Evolutionary conservation across 768 basidiomycete species (phyloP).

Genomic region (Naganishia antarctica): DNA sequence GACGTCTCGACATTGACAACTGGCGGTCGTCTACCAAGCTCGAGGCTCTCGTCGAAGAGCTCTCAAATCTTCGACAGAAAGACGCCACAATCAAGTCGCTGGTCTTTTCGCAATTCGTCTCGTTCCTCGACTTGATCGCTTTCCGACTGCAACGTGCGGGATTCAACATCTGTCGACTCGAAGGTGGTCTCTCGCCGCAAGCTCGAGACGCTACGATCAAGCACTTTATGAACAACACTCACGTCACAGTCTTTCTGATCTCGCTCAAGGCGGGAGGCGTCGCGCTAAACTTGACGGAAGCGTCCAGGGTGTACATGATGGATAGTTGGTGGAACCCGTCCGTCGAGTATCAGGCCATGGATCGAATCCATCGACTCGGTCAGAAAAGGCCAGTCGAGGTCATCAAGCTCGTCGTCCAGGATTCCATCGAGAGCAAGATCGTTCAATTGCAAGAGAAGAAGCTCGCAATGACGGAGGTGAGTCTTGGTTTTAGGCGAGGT

Average conservation of each 20-base stretch:
- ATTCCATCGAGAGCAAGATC: slow-evolving; percentile 92
- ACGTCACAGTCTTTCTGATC: slow-evolving; percentile 96
- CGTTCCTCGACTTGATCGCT: slow-evolving; percentile 71
- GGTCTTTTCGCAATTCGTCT: slow-evolving; percentile 61
- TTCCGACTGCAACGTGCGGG: slow-evolving; percentile 86
- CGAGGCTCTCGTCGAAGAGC: slow-evolving; percentile 89
- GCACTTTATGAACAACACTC: slow-evolving; percentile 88
- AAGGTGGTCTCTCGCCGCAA: slow-evolving; percentile 95
- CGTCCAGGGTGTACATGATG: slow-evolving; percentile 91
- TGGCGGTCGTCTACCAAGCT: slow-evolving; percentile 98
- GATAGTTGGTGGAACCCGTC: slow-evolving; percentile 98
- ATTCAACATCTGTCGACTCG: slow-evolving; percentile 83
- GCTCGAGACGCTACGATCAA: slow-evolving; percentile 91
- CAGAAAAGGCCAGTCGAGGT: slow-evolving; percentile 88
- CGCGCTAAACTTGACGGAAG: slow-evolving; percentile 52
- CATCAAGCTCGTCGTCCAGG: slow-evolving; percentile 89
- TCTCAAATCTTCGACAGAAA: slow-evolving; percentile 72
- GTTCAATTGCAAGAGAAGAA: slow-evolving; percentile 98
- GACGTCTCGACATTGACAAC: slow-evolving; percentile 65
- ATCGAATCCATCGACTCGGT: slow-evolving; percentile 91
- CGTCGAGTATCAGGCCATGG: slow-evolving; percentile 70
- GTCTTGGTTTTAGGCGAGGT: background rate
- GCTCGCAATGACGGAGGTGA: slow-evolving; percentile 75
- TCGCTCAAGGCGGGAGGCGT: slow-evolving; percentile 87
- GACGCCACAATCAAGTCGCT: slow-evolving; percentile 92